Base-by-base conservation (phyloP, 805 yeast species). In the Nakazawaea peltata region DNA sequence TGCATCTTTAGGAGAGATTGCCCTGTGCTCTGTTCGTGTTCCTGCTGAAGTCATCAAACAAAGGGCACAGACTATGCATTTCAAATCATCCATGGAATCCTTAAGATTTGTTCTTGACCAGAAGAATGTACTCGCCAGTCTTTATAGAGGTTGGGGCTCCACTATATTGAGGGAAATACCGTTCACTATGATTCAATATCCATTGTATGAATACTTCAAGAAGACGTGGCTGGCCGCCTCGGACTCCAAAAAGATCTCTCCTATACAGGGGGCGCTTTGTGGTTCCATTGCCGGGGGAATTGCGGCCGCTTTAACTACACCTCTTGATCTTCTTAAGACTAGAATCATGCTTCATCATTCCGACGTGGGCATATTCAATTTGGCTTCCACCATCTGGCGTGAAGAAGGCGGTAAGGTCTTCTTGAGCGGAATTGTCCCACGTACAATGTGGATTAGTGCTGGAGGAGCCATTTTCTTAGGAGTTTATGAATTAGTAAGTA, bases 381-480 rank as follows among this genome's bases (percentile, higher is more conserved):
- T 87, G 40, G 73, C 80, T 2, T 57, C 51, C 23, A 65, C 61
- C 9, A 68, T 88, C 32, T 56, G 67, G n/a, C 53, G 50, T 15
- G 87, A 82, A 37, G 96, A 87, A 53, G 97, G 97, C 0, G 59
- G 64, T 27, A 45, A 53, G 6, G 86, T 81, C 1, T 86, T 92
- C 45, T 71, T 75, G 52, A 71, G 71, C 32, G 99, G 99, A 11
- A 69, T 90, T 19, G 97, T 95, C 1, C 97, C 99, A 4, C 70
- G 99, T 54, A 88, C 97, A 0, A 67, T 83, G 74, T 92, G 98
- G 98, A 90, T 92, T 39, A 80, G 94, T 60, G 92, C 94, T 4
- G 99, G 99, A 15, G 99, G 99, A 19, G 96, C 97, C 13, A 87
- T 94, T 13, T 92, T 94, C 63, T 64, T 92, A 38, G 99, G 99